Base-by-base conservation (phyloP, 169 alveolate species). In the Ichthyophthirius multifiliis region DNA sequence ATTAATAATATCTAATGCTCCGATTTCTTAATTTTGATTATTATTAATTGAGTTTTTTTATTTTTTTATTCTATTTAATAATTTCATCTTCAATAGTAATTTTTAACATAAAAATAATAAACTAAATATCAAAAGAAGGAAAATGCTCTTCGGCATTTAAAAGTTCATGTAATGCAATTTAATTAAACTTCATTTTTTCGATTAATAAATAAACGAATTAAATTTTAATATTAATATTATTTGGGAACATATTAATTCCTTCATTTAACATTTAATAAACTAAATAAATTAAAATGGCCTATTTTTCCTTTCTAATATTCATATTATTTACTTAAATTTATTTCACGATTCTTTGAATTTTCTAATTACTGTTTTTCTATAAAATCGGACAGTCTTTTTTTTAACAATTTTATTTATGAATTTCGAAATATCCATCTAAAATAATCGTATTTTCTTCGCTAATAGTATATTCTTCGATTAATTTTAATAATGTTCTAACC, bases 71-170 rank as follows among this genome's bases (percentile, higher is more conserved):
- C 75, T 77, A 20, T 73, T 64, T 34, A 43, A 23, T 23, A n/a
- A 79, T 84, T 47, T 88, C 83, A 64, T 88, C 88, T 35, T 85
- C 86, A 20, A 83, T 76, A 55, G 80, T 83, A 35, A 80, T 85
- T 76, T 86, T 55, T 20, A 83, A 63, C 20, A 90, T 64, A 31
- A 76, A 88, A 31, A 88, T 83, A 10, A 83, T 83, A 71, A 88
- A 88, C 64, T 83, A 77, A 44, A 83, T 84, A 73, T 88, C 93
- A 74, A 88, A 83, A 63, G 87, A 78, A 0, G 93, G 93, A 47
- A 80, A 83, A 80, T 83, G 78, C 55, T 83, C 83, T 39, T 88
- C 90, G 31, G 90, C 87, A 39, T 65, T 75, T 18, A 45, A 63
- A 64, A 88, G 48, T 83, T 88, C 90, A 16, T 75, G 64, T 34